Percentiles rank a stretch among this genome's conserved stretches.
Conservation (phyloP, 352 stramenopile genomes). For the Saprolegnia diclina region DNA sequence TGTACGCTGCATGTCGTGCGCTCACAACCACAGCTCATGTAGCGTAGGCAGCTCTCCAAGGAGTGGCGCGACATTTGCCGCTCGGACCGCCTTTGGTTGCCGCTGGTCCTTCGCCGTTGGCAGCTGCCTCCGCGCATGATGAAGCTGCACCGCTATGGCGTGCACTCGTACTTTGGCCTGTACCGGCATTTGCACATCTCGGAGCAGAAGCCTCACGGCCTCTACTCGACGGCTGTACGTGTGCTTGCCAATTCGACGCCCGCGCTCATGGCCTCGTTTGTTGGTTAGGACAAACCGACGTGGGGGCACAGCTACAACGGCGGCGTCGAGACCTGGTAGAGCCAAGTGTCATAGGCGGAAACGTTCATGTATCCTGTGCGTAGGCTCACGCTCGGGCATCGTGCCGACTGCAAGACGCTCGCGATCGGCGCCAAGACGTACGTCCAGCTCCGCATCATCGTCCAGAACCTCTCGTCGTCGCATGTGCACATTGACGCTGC, state of each 20-base stretch:
- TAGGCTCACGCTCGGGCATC: conserved; percentile 61
- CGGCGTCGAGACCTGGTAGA: conserved; percentile 50
- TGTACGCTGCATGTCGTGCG: background rate
- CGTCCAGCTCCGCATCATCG: conserved; percentile 59
- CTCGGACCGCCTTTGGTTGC: conserved; percentile 14
- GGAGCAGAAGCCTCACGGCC: conserved; percentile 48
- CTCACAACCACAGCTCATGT: background rate
- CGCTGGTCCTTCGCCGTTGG: background rate
- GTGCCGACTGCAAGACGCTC: conserved; percentile 54
- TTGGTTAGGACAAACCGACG: conserved; percentile 44
- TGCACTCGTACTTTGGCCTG: conserved; percentile 47
- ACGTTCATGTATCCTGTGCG: background rate
- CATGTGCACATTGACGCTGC: conserved; percentile 52
- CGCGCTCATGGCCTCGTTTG: background rate
- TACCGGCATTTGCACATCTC: conserved; percentile 58
- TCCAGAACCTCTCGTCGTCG: conserved; percentile 60
- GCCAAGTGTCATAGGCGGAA: background rate
- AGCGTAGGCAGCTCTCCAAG: conserved; percentile 9
- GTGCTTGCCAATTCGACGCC: background rate
- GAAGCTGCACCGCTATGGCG: conserved; percentile 31
- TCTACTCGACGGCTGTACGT: conserved; percentile 55
- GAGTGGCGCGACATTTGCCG: conserved; percentile 12
- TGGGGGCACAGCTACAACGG: conserved; percentile 62
- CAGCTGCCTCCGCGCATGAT: conserved; percentile 7
- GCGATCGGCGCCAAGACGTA: conserved; percentile 31